Conservation (phyloP, 75 land plant species). For the Chamaecyparis obtusa region DNA sequence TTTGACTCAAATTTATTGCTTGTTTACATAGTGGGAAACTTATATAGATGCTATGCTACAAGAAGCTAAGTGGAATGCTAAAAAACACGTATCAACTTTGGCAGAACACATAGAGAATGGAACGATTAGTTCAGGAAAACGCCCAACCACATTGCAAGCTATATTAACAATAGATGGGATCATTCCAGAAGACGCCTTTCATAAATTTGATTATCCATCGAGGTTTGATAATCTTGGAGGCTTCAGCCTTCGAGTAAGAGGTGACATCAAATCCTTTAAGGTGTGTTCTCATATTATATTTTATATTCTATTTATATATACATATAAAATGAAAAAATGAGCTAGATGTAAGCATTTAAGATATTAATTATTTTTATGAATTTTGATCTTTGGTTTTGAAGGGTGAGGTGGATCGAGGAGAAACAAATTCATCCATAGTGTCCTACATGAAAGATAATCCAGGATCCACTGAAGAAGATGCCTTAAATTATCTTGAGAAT, state of each 20-base stretch:
- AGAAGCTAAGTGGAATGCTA: too few species aligned
- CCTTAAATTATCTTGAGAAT: neutral
- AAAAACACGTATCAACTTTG: too few species aligned
- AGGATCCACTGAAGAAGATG: neutral
- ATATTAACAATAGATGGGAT: neutral
- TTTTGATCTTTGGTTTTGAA: neutral
- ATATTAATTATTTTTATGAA: neutral
- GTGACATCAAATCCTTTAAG: neutral
- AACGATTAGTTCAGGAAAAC: neutral
- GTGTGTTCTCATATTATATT: neutral
- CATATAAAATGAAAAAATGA: too few species aligned
- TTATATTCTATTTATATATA: neutral
- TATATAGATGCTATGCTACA: too few species aligned
- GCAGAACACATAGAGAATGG: too few species aligned
- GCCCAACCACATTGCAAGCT: neutral
- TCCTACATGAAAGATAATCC: neutral
- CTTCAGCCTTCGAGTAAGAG: neutral
- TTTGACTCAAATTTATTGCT: too few species aligned
- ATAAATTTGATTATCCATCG: neutral
- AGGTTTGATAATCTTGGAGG: neutral
- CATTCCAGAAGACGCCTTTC: neutral
- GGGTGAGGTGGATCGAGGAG: neutral
- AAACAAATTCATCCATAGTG: neutral
- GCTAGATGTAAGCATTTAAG: too few species aligned
- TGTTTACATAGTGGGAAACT: too few species aligned